These are phyloP conservation scores for Penicillium alfredii DNA, from an alignment of 495 filamentous ascomycete species.

Conservation along the genomic window DNA sequence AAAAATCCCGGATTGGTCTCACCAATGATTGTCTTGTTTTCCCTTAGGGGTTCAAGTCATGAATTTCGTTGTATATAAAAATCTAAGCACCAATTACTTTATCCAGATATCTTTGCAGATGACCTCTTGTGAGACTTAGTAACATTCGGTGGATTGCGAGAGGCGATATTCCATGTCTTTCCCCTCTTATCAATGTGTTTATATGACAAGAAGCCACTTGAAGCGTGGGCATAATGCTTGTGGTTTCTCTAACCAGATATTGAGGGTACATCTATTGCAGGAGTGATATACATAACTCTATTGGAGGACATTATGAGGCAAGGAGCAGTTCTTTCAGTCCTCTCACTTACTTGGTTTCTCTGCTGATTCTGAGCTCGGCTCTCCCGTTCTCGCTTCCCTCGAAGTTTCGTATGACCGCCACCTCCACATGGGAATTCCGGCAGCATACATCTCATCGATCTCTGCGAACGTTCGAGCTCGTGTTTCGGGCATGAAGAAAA, in stretches of 20 bases:
- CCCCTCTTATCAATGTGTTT: no score
- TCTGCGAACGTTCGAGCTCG: slow-evolving; percentile 46
- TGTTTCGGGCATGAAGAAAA: slow-evolving; percentile 48
- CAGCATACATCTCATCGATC: slow-evolving; percentile 51
- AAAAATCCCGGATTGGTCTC: slow-evolving; percentile 14
- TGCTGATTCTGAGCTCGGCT: not conserved
- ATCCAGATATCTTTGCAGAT: no score
- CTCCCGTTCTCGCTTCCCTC: slow-evolving; percentile 12
- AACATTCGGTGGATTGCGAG: no score
- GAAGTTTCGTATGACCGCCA: slow-evolving; percentile 31
- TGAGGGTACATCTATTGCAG: no score
- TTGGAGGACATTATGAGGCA: not conserved
- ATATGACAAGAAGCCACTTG: no score
- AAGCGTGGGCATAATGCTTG: no score
- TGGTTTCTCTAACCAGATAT: no score
- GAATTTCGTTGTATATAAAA: slow-evolving; percentile 1
- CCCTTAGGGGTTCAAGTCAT: no score
- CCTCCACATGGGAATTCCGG: slow-evolving; percentile 37
- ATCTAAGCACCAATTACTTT: no score
- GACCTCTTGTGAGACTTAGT: no score
- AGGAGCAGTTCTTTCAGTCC: not conserved
- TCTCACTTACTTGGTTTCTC: not conserved
- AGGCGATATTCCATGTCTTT: no score
- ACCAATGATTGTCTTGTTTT: slow-evolving; percentile 11
- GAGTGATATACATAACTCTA: no score